A percentile compares a stretch with the other conserved stretches of the same genome.
Conservation (phyloP, 1,139 yeast genomes). For the Meyerozyma athensensis region DNA sequence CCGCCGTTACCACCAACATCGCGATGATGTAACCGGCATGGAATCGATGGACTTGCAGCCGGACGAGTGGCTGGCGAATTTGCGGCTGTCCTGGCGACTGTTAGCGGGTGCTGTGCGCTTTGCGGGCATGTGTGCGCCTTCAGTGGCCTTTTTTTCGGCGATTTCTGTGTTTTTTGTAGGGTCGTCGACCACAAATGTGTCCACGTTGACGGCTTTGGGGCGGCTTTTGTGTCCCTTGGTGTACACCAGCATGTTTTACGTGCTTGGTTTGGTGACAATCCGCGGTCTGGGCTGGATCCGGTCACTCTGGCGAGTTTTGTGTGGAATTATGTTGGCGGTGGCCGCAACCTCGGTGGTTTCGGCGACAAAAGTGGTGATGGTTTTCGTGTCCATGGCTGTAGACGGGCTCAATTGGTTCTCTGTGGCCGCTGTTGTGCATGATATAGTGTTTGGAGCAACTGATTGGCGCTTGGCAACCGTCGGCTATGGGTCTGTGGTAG, state of each 20-base stretch:
- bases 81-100: not conserved
- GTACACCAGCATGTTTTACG: not conserved
- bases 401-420: slow-evolving; percentile 1
- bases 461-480: not conserved
- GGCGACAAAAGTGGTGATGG: not conserved
- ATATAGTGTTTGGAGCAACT: not conserved
- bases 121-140: not conserved
- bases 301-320: not conserved
- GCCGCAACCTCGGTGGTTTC: not conserved
- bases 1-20: not conserved
- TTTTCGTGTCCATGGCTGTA: not conserved
- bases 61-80: slow-evolving; percentile 1
- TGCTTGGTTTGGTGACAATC: not conserved
- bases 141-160: not conserved
- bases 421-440: not conserved
- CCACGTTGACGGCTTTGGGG: not conserved
- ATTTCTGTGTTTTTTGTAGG: not conserved
- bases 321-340: not conserved
- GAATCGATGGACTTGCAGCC: not conserved
- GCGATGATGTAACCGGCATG: slow-evolving; percentile 1
- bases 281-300: not conserved
- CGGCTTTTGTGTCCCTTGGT: not conserved
- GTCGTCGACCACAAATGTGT: not conserved
- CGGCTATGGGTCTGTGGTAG: not conserved
- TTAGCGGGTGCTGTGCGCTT: not conserved